These are phyloP conservation scores for Naganishia friedmannii DNA, from an alignment of 768 basidiomycete species.

Conservation along the genomic window DNA sequence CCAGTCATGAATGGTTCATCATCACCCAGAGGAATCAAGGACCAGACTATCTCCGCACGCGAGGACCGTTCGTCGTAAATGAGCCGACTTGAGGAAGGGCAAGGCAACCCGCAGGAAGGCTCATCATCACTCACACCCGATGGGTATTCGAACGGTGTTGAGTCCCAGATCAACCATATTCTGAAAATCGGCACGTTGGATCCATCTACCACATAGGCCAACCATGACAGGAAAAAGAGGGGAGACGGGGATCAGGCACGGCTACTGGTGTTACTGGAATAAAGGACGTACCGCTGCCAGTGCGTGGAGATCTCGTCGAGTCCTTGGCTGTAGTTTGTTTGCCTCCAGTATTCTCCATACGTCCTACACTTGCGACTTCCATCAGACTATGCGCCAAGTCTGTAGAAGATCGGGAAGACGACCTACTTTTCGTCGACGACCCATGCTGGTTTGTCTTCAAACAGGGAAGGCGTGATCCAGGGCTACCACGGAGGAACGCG, in stretches of 20 bases:
- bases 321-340: slow-evolving; percentile 38
- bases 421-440: slow-evolving; percentile 45
- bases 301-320: slow-evolving; percentile 19
- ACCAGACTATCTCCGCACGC: slow-evolving; percentile 40
- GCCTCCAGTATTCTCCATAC: slow-evolving; percentile 38
- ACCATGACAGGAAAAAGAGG: neutral
- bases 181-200: slow-evolving; percentile 38
- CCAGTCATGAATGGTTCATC: slow-evolving; percentile 45
- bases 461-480: slow-evolving; percentile 50
- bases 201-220: slow-evolving; percentile 43
- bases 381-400: too few relatives aligned
- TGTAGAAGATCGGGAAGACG: too few relatives aligned
- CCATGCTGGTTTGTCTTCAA: slow-evolving; percentile 46
- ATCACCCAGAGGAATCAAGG: slow-evolving; percentile 42
- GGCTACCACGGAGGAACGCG: slow-evolving; percentile 35
- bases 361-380: slow-evolving; percentile 30
- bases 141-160: slow-evolving; percentile 49
- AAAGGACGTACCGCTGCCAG: slow-evolving; percentile 23
- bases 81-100: neutral
- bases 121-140: slow-evolving; percentile 42
- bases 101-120: too few relatives aligned
- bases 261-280: slow-evolving; percentile 33
- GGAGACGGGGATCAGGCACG: too few relatives aligned
- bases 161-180: slow-evolving; percentile 41
- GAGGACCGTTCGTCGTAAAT: neutral